These are phyloP conservation scores for Quercus agrifolia DNA, from an alignment of 306 rosid genomes.

Conservation along the genomic window DNA sequence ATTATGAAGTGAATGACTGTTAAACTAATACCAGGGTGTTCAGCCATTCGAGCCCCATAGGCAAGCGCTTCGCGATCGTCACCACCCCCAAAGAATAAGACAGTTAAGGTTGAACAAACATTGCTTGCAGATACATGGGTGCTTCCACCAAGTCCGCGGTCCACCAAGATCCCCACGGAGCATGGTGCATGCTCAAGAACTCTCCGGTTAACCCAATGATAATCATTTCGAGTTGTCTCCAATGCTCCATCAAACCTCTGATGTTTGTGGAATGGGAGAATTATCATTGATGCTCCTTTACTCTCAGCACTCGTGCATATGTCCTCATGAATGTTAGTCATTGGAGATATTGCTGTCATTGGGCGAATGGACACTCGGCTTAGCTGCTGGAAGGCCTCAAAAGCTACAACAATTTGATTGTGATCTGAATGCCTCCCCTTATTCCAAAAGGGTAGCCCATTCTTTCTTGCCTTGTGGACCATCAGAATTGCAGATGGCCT, in stretches of 20 bases:
- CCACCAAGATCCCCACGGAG: conserved; percentile 69
- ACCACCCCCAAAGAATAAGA: conserved; percentile 55
- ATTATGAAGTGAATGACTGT: conserved; percentile 31
- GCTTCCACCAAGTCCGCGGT: conserved; percentile 68
- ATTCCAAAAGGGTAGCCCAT: conserved; percentile 70
- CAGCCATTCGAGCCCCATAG: conserved; percentile 58
- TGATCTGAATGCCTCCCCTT: conserved; percentile 23
- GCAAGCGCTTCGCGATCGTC: conserved; percentile 71
- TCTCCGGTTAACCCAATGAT: conserved; percentile 34
- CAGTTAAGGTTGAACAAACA: conserved; percentile 35
- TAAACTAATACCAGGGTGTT: conserved; percentile 61
- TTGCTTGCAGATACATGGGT: conserved; percentile 54
- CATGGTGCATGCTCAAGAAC: conserved; percentile 60
- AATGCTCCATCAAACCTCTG: conserved; percentile 52
- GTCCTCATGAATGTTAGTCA: conserved; percentile 51
- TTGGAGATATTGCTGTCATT: conserved; percentile 59
- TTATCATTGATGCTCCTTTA: conserved; percentile 51
- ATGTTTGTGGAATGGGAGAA: conserved; percentile 66
- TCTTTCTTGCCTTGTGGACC: conserved; percentile 59
- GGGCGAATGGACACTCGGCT: conserved; percentile 63
- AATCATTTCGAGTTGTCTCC: conserved; percentile 46
- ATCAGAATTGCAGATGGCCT: conserved; percentile 62
- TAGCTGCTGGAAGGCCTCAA: conserved; percentile 54
- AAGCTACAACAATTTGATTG: conserved; percentile 50
- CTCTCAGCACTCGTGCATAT: conserved; percentile 45